These are phyloP conservation scores for Apiotrichum porosum DNA, from an alignment of 1,284 basidiomycete genomes.

Conservation along the genomic window DNA sequence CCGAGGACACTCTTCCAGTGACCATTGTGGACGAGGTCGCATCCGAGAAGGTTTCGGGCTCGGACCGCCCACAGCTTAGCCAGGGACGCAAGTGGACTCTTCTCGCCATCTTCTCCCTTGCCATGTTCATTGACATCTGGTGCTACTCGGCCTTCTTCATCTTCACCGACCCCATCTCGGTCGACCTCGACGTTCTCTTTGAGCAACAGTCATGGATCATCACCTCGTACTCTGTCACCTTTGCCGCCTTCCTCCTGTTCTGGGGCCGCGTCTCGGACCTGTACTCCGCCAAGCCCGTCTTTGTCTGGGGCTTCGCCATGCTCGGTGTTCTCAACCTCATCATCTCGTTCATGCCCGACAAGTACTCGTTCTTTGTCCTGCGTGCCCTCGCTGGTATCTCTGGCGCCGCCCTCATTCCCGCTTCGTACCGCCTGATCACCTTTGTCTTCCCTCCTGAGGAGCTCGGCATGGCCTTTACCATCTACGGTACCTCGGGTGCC, in stretches of 20 bases:
- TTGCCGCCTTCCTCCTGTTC: conserved; percentile 36
- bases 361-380: conserved; percentile 34
- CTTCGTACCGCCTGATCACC: conserved; percentile 41
- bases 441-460: conserved; percentile 34
- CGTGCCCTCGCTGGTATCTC: conserved; percentile 32
- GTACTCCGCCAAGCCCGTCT: conserved; percentile 33
- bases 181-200: conserved; percentile 14
- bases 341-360: conserved; percentile 32
- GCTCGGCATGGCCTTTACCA: conserved; percentile 35
- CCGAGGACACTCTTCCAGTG: neutral
- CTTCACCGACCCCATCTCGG: conserved; percentile 8
- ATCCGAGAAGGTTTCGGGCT: too few relatives aligned
- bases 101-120: conserved; percentile 24
- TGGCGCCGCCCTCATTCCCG: conserved; percentile 33
- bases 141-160: conserved; percentile 21
- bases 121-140: conserved; percentile 31
- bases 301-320: conserved; percentile 28
- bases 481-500: conserved; percentile 42
- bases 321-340: conserved; percentile 28
- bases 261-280: conserved; percentile 39
- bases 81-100: conserved; percentile 29
- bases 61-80: neutral
- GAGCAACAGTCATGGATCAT: conserved; percentile 15
- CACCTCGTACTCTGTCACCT: conserved; percentile 39
- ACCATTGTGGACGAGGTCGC: neutral